Evolutionary conservation across 148 eudicot genomes (phyloP), one percentile per base, ranked within the genome.

Genomic region (Pharnaceum exiguum): DNA sequence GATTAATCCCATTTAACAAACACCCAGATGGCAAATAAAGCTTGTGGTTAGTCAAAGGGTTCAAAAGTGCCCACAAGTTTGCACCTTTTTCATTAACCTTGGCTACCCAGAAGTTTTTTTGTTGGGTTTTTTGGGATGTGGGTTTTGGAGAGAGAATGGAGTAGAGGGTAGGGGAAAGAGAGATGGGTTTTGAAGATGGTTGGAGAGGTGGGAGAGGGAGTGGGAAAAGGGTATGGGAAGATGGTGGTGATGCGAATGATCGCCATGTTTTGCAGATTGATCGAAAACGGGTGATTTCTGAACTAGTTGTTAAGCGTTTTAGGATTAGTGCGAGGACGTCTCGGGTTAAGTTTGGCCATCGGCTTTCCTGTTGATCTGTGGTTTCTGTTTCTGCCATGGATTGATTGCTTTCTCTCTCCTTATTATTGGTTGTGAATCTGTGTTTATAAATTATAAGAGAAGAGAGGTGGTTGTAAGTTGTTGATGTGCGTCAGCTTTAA

Each of bases 241-340:
- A 39, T 0, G 23, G 13, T 1, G 60, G 60, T 21, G 60, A 33
- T 10, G 66, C 66, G 5, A 52, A 60, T 5, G 7, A 26, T 7
- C 71, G 46, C 71, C 71, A 68, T 68, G 65, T 33, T 52, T 60
- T 44, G 60, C 71, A 68, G 35, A 68, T 44, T 11, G 71, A 68
- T 28, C 65, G 59, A n/a, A 68, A 59, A 12, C 71, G 65, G 36
- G 54, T 43, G 3, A 68, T 45, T 29, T 68, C 66, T 18, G 46
- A 5, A 11, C 29, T 52, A 10, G 59, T 68, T 10, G 59, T 15
- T n/a, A 59, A 52, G 26, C 60, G 71, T 44, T 35, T 43, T 8
- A 52, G 15, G 3, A 59, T 68, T 10, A 44, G 47, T 46, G 71
- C 30, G 18, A 68, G 16, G 0, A 68, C 10, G 40, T 68, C 71